Conservation (phyloP, 2,329 filamentous ascomycete species). For the Phaeosphaeria sp. region DNA sequence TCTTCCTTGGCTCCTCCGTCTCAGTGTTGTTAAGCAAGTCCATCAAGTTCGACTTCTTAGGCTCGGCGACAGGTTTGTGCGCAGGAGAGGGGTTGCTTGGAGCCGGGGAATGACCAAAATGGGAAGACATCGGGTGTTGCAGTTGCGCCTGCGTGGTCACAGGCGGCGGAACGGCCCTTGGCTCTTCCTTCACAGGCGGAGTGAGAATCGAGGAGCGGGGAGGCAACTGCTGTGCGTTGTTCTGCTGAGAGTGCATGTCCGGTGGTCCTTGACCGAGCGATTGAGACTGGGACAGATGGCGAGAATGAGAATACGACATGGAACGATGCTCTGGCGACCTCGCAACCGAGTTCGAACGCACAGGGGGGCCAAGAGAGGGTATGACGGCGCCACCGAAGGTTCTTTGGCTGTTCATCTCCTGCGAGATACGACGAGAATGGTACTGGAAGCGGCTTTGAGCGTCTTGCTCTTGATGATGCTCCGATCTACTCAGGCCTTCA, state of each 20-base stretch:
- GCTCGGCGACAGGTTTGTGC: conserved; percentile 39
- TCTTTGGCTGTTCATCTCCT: conserved; percentile 37
- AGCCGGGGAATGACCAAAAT: conserved; percentile 24
- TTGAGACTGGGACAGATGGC: conserved; percentile 34
- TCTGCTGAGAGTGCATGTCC: conserved; percentile 27
- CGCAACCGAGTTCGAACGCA: conserved; percentile 31
- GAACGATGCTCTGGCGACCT: conserved; percentile 43
- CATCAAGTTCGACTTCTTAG: conserved; percentile 47
- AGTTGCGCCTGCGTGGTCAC: conserved; percentile 24
- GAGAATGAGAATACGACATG: conserved; percentile 36
- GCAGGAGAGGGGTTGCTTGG: conserved; percentile 24
- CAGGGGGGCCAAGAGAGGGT: conserved; percentile 29
- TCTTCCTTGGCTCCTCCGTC: conserved; percentile 43
- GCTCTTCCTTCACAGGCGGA: conserved; percentile 45
- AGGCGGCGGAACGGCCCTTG: conserved; percentile 33
- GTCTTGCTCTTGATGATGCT: conserved; percentile 42
- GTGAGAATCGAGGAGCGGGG: conserved; percentile 33
- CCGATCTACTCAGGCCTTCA: conserved; percentile 28
- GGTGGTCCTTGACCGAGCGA: conserved; percentile 25
- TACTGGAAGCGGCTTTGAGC: conserved; percentile 34
- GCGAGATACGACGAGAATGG: conserved; percentile 41
- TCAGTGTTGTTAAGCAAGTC: conserved; percentile 49
- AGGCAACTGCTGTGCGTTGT: conserved; percentile 23
- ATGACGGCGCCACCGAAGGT: conserved; percentile 29
- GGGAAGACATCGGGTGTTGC: conserved; percentile 17